Evolutionary conservation across 345 rosid species (phyloP), one percentile per base, ranked within the genome.

Genomic region (Psidium guajava): DNA sequence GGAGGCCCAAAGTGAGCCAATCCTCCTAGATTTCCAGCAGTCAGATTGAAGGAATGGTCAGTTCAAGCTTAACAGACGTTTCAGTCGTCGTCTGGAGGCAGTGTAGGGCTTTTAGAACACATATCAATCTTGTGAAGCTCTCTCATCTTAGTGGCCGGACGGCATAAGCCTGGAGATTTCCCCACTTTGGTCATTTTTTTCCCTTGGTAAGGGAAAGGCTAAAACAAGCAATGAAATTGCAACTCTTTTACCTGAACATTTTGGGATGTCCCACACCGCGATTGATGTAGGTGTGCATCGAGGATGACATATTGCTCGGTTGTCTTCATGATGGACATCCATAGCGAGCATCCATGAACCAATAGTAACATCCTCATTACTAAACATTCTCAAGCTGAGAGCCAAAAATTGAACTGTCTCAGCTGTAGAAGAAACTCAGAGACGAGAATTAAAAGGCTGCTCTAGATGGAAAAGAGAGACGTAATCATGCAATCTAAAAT

Each of bases 271-370:
- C 98, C 95, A 95, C 47, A 95, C 98, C 74, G 98, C 98, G 84
- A 95, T 86, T 53, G 98, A 94, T 57, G 95, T 91, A 32, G 96
- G 90, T 47, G 96, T 91, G 86, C 98, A 96, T 84, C 86, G 91
- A 73, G 98, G 95, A 89, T 96, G 94, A 64, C 98, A 96, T 83
- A 94, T 87, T 83, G 94, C 96, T 75, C 93, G 90, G 86, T 93
- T 94, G 86, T 94, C 96, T 86, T 94, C 98, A 36, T 96, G 96
- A 74, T 90, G 89, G 59, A 92, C 96, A 82, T 96, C 92, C 98
- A 96, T 96, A 12, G 94, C 93, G 27, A 96, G 95, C 98, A 94
- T 96, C 98, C 98, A 94, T 47, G 98, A 94, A 21, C 98, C 98
- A 11, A 94, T 94, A n/a, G 92, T 93, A 86, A 94, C 98, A 90